These are phyloP conservation scores for cucumber (Cucumis sativus) DNA, from an alignment of 306 rosid species.

Conservation along the genomic window DNA sequence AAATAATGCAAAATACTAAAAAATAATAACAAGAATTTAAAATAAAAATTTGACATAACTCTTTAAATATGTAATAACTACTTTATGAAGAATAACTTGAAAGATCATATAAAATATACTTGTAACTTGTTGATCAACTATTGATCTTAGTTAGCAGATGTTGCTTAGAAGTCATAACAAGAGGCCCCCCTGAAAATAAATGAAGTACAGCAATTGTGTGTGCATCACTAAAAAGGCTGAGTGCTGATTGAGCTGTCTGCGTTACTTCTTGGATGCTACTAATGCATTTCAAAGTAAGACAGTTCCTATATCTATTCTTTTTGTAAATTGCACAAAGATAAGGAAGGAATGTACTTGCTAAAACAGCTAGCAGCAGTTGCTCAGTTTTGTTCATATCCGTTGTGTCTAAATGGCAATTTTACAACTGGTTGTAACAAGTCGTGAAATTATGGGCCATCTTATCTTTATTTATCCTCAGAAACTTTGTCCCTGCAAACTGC, in stretches of 20 bases:
- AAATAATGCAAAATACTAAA: no score
- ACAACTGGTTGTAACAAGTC: background rate
- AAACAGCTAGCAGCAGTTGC: background rate
- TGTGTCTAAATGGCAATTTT: background rate
- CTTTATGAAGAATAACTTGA: background rate
- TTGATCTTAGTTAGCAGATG: background rate
- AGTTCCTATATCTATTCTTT: no score
- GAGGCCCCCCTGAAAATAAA: no score
- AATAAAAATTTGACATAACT: background rate
- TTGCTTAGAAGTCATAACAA: no score
- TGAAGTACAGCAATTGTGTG: no score
- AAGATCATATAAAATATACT: background rate
- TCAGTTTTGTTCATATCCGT: background rate
- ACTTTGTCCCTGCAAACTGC: background rate
- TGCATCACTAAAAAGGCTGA: no score
- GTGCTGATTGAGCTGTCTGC: no score
- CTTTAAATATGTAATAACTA: background rate
- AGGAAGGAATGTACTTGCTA: background rate
- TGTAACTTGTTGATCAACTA: background rate
- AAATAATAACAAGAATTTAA: background rate
- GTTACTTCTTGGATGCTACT: no score
- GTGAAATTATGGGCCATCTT: background rate
- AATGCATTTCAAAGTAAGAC: no score
- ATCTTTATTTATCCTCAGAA: background rate
- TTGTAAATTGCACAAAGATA: background rate